A percentile compares a stretch with the other conserved stretches of the same genome.
Evolutionary conservation across 768 basidiomycete genomes (phyloP).

Genomic region (Hygrophoropsis aurantiaca): DNA sequence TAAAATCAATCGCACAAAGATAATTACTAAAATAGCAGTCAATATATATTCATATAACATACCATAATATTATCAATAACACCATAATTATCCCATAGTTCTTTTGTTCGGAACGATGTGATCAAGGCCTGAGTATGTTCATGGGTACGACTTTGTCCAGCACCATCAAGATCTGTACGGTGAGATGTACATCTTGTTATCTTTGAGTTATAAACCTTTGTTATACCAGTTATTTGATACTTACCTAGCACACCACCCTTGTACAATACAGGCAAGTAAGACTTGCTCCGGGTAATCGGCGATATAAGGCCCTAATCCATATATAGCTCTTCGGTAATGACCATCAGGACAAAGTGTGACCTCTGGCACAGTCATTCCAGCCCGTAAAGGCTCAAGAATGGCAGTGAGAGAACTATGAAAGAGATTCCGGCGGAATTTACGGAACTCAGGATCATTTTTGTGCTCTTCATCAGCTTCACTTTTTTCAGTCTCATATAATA

Average conservation of each 20-base stretch:
- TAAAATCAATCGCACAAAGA: no score
- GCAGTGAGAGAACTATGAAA: constrained; percentile 28
- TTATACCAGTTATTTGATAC: constrained; percentile 1
- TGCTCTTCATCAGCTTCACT: constrained; percentile 9
- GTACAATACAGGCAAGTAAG: constrained; percentile 34
- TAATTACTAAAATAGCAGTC: no score
- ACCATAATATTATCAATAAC: constrained; percentile 32
- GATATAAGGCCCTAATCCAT: constrained; percentile 37
- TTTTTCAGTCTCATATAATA: background rate
- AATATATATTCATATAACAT: no score
- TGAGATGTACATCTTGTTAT: constrained; percentile 24
- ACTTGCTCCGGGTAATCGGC: constrained; percentile 44
- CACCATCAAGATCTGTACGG: constrained; percentile 24
- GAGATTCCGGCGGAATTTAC: constrained; percentile 26
- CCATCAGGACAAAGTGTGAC: constrained; percentile 29
- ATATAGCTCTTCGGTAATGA: constrained; percentile 27
- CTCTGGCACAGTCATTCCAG: constrained; percentile 25
- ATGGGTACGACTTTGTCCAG: constrained; percentile 15
- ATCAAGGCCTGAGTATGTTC: constrained; percentile 25
- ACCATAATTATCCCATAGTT: constrained; percentile 35
- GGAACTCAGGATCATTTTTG: constrained; percentile 15
- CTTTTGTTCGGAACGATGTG: constrained; percentile 22
- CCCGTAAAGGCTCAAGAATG: constrained; percentile 22
- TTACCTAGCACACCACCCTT: constrained; percentile 37
- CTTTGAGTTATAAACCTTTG: constrained; percentile 7